These are phyloP conservation scores for Hylodesmum podocarpum DNA, from an alignment of 306 rosid genomes.

Conservation along the genomic window DNA sequence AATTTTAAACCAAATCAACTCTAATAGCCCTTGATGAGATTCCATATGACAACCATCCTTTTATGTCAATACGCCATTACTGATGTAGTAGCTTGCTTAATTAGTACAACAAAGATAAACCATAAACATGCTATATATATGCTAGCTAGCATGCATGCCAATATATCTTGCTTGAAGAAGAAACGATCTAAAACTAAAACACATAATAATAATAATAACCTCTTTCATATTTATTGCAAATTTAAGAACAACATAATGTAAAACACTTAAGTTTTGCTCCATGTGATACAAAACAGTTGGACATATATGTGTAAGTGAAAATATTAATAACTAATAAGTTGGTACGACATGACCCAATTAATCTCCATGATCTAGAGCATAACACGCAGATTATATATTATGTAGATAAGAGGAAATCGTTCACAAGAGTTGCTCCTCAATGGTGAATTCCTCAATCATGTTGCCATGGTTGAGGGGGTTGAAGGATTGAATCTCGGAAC, in stretches of 20 bases:
- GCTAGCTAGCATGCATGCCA: not conserved
- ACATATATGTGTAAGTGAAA: constrained; percentile 3
- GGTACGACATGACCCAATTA: constrained; percentile 18
- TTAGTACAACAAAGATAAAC: not conserved
- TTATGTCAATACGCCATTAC: not conserved
- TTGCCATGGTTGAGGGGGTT: constrained; percentile 59
- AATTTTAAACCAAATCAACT: not conserved
- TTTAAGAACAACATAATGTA: constrained; percentile 2
- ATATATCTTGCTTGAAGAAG: not conserved
- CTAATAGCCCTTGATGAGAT: not conserved
- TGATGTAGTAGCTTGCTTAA: not conserved
- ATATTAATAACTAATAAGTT: not conserved
- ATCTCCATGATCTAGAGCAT: constrained; percentile 6
- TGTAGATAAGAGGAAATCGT: not conserved
- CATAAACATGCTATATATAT: not conserved
- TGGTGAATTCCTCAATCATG: constrained; percentile 60
- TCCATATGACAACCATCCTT: not conserved
- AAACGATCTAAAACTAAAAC: constrained; percentile 14
- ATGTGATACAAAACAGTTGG: constrained; percentile 23
- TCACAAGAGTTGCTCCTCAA: constrained; percentile 50
- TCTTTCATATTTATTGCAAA: constrained; percentile 35
- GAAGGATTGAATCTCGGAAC: constrained; percentile 63
- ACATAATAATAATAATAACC: too few relatives aligned
- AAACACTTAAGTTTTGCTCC: constrained; percentile 15
- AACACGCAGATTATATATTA: too few relatives aligned